Evolutionary conservation across 2,329 filamentous ascomycete species (phyloP), one percentile per base, ranked within the genome.

Genomic region (Tolypocladium ophioglossoides): DNA sequence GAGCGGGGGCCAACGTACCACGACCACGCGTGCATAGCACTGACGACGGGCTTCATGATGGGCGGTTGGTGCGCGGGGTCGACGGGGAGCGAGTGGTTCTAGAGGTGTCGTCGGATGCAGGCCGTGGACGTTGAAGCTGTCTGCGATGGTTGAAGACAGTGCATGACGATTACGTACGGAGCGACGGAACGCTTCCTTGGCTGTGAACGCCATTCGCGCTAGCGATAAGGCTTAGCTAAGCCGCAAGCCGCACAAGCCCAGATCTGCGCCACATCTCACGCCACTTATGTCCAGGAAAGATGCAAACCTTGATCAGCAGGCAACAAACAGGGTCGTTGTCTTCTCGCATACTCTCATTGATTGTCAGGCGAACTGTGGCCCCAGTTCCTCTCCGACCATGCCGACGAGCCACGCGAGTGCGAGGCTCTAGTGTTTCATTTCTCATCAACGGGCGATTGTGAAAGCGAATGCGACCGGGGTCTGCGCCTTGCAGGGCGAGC

Each of bases 11-110:
- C 22, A 56, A 71, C 83, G 68, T 78, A 96, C 91, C 91, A 96
- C 77, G 85, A 89, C 91, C 91, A 96, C 67, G 91, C 92, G 76
- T 95, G 91, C 76, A 91, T 82, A 62, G 90, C 86, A 68, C 89
- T 87, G 64, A 97, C 89, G 68, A 97, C 78, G 63, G 92, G 91
- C 85, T 96, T 96, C 91, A 96, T 96, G 68, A 66, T 82, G 76
- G 71, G 54, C 55, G 48, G 39, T 41, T 22, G 22, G 10, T 49
- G 32, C 11, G 55, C 55, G 35, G 41, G 27, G 6, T 24, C 27
- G 27, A 34, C 27, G 20, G 44, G 27, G n/a, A 48, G 18, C 44
- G 44, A 34, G 44, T 14, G 44, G 9, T 48, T 48, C 44, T 20
- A 27, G 16, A 20, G 44, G 27, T 20, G 44, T 12, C 18, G 16